These are phyloP conservation scores for Termitomyces sp. DNA, from an alignment of 768 basidiomycete species.

Conservation along the genomic window DNA sequence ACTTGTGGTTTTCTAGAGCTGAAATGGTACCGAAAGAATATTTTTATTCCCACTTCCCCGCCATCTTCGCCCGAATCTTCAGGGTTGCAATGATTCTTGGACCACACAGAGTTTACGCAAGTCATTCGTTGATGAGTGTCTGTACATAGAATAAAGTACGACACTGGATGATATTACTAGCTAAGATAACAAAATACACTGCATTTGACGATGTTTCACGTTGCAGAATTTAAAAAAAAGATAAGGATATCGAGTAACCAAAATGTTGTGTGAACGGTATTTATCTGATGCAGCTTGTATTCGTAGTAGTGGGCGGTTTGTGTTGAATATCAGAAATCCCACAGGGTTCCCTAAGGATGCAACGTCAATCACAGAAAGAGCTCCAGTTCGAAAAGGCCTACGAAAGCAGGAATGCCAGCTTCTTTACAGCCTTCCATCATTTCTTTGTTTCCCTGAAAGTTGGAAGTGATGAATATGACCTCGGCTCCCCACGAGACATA, in stretches of 20 bases:
- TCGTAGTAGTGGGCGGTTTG: neutral
- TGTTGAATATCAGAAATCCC: constrained; percentile 51
- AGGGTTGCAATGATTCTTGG: neutral
- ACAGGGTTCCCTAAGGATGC: constrained; percentile 50
- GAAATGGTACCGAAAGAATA: constrained; percentile 69
- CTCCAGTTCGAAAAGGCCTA: constrained; percentile 18
- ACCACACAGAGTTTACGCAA: neutral
- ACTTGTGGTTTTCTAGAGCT: constrained; percentile 44
- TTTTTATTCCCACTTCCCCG: constrained; percentile 45
- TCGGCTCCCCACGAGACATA: constrained; percentile 80
- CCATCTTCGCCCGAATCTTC: neutral
- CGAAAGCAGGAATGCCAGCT: constrained; percentile 65
- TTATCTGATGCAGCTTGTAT: neutral
- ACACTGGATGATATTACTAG: neutral
- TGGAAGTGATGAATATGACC: constrained; percentile 81
- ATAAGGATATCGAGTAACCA: neutral
- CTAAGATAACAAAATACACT: neutral
- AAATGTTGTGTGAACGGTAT: neutral
- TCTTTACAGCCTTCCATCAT: constrained; percentile 80
- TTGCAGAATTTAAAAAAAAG: neutral
- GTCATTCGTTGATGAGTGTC: neutral
- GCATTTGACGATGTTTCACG: neutral
- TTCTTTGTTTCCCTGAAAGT: constrained; percentile 70
- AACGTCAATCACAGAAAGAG: neutral
- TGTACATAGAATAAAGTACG: neutral